A percentile compares a stretch with the other conserved stretches of the same genome.
These are phyloP conservation scores for Pythium scleroteichum DNA, from an alignment of 352 stramenopile genomes.

Conservation along the genomic window DNA sequence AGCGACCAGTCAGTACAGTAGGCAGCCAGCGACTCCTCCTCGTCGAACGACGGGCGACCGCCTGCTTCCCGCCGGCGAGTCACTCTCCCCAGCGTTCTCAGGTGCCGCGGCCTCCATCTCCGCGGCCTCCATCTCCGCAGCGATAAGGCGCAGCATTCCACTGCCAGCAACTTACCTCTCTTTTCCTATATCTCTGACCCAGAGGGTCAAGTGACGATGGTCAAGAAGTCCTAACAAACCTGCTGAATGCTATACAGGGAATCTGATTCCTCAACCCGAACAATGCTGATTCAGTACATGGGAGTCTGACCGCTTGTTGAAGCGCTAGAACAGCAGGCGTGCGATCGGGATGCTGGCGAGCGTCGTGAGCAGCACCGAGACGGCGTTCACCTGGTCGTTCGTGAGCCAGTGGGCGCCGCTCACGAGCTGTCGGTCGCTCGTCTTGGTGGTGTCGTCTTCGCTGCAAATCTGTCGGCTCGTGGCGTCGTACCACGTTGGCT, in stretches of 20 bases:
- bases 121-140: background rate
- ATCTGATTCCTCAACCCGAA: background rate
- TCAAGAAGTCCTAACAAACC: no score
- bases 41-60: no score
- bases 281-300: slow-evolving; percentile 7
- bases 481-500: slow-evolving; percentile 70
- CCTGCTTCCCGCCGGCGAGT: background rate
- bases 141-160: no score
- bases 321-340: slow-evolving; percentile 37
- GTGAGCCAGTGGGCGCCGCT: slow-evolving; percentile 49
- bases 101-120: background rate
- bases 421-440: slow-evolving; percentile 23
- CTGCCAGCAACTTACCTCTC: no score
- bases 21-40: no score
- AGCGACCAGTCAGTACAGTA: no score
- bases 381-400: slow-evolving; percentile 78
- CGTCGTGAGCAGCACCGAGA: slow-evolving; percentile 64
- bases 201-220: no score
- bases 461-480: slow-evolving; percentile 62
- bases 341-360: slow-evolving; percentile 45
- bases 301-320: no score
- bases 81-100: background rate
- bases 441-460: slow-evolving; percentile 13
- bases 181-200: no score
- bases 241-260: background rate